Base-by-base conservation (phyloP, 768 basidiomycete genomes). In the Cystobasidium tubakii region DNA sequence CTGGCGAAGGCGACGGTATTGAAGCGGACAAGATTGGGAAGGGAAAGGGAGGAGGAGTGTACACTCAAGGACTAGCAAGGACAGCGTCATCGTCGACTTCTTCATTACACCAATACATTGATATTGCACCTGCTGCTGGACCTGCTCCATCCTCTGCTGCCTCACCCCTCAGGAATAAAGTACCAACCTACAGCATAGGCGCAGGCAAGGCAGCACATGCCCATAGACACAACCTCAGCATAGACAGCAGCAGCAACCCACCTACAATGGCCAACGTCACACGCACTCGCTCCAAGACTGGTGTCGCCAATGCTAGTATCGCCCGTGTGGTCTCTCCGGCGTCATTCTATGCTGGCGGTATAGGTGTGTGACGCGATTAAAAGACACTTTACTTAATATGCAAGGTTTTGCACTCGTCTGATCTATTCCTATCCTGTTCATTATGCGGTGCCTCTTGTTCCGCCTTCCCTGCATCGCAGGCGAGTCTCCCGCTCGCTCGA, bases 341-440 rank as follows among this genome's bases (percentile, higher is more conserved):
- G 10, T 60, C 57, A 29, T 60, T 34, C 23, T 29, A 60, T 34
- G 57, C 57, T 27, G 57, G 57, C 33, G 57, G 57, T 6, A 60
- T 60, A 60, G 57, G 57, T 60, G 57, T 12, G 57, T 60, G 57
- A 50, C 46, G n/a, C n/a, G n/a, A n/a, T n/a, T n/a, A n/a, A n/a
- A n/a, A n/a, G n/a, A n/a, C n/a, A n/a, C n/a, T n/a, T n/a, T n/a
- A n/a, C n/a, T n/a, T n/a, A n/a, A n/a, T n/a, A n/a, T n/a, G n/a
- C n/a, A n/a, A n/a, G 39, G 7, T 39, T 39, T 39, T 39, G 39
- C 39, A 39, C 15, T 39, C 39, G 39, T 39, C 39, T 15, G 15
- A 39, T 39, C 39, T 6, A 39, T 39, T 6, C 39, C n/a, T n/a
- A 39, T 50, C 9, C 63, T 43, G 42, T 19, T 29, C 12, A 10